A percentile compares a stretch with the other conserved stretches of the same genome.
These are phyloP conservation scores for Penicillium frequentans DNA, from an alignment of 2,329 filamentous ascomycete species.

Conservation along the genomic window DNA sequence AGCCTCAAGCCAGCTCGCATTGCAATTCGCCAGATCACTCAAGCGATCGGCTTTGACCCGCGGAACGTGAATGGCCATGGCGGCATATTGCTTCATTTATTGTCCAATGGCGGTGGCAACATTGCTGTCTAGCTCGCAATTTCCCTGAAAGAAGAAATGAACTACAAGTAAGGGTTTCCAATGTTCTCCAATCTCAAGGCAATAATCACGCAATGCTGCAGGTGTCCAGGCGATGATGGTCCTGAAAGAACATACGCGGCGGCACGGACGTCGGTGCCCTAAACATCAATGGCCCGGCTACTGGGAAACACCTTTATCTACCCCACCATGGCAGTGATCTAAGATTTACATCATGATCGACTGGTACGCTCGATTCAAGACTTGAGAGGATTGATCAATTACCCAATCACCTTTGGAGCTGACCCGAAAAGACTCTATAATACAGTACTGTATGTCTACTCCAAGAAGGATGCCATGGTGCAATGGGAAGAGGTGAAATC, in stretches of 20 bases:
- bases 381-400: slow-evolving; percentile 17
- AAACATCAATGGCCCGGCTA: slow-evolving; percentile 4
- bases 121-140: slow-evolving; percentile 20
- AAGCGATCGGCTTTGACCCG: background rate
- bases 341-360: slow-evolving; percentile 10
- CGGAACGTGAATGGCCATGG: background rate
- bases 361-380: slow-evolving; percentile 13
- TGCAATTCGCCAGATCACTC: slow-evolving; percentile 14
- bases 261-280: slow-evolving; percentile 11
- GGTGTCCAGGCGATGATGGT: slow-evolving; percentile 14
- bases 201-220: slow-evolving; percentile 23
- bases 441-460: slow-evolving; percentile 14
- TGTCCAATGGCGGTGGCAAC: slow-evolving; percentile 24
- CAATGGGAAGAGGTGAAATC: slow-evolving; percentile 20
- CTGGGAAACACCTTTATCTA: slow-evolving; percentile 16
- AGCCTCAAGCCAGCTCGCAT: slow-evolving; percentile 18
- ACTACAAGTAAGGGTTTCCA: background rate
- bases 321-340: slow-evolving; percentile 14
- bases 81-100: slow-evolving; percentile 22
- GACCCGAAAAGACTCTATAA: slow-evolving; percentile 7
- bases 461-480: slow-evolving; percentile 18
- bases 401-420: slow-evolving; percentile 13
- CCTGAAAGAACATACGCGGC: slow-evolving; percentile 19
- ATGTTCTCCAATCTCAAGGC: slow-evolving; percentile 7
- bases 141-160: slow-evolving; percentile 17